Conservation (phyloP, 208 protist species). For the Trypanosomatidae sp. region DNA sequence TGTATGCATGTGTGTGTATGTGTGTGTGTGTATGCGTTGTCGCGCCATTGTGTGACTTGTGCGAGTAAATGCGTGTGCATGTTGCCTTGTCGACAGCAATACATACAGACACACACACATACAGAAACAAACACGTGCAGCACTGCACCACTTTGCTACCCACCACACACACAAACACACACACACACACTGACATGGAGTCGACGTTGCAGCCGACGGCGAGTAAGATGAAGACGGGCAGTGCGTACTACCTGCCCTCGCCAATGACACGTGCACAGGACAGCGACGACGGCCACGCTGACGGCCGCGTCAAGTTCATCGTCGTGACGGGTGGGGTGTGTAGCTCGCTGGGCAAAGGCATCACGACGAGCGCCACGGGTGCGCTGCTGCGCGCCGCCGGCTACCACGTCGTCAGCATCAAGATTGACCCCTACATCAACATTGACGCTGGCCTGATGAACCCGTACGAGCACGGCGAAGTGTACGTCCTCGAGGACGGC, state of each 20-base stretch:
- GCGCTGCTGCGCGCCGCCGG: constrained; percentile 80
- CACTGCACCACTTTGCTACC: not conserved
- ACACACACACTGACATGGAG: not conserved
- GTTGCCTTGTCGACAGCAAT: no score
- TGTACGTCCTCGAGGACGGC: constrained; percentile 99
- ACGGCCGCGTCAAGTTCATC: constrained; percentile 85
- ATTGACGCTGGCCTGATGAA: constrained; percentile 91
- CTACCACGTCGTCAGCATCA: constrained; percentile 94
- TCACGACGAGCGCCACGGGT: constrained; percentile 75
- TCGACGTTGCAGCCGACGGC: not conserved
- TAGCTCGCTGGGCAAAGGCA: constrained; percentile 97
- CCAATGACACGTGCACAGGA: constrained; percentile 42
- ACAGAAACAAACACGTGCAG: no score
- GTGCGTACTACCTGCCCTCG: constrained; percentile 69
- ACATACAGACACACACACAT: no score
- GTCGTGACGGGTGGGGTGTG: constrained; percentile 98
- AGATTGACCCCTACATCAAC: constrained; percentile 99
- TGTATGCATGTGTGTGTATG: not conserved
- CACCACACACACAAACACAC: not conserved
- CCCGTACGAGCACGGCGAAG: constrained; percentile 97
- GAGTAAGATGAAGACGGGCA: constrained; percentile 29
- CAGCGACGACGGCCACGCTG: constrained; percentile 6
- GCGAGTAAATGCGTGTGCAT: no score
- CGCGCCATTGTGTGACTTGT: not conserved
- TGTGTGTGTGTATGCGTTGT: constrained; percentile 8